Percentiles rank a stretch among this genome's conserved stretches.
Conservation (phyloP, 169 alveolate genomes). For the Cryptosporidium bovis region DNA sequence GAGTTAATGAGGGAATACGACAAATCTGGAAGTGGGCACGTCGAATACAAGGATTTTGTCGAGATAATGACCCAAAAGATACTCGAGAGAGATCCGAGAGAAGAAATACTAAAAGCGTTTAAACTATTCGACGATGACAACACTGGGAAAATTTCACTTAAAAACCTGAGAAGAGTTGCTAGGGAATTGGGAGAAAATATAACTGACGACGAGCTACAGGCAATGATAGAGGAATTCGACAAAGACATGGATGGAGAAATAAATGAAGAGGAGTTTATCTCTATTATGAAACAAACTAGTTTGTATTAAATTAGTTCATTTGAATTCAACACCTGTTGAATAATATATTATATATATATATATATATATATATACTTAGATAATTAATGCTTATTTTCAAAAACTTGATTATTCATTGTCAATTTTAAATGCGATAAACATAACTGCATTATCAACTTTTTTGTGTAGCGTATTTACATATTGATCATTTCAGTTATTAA, state of each 20-base stretch:
- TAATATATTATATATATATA: conserved; percentile 18
- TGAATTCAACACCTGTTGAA: background rate
- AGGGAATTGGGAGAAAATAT: conserved; percentile 98
- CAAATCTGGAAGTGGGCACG: conserved; percentile 81
- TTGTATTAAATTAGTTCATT: conserved; percentile 82
- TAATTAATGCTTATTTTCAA: conserved; percentile 35
- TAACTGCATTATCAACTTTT: background rate
- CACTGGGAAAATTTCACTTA: conserved; percentile 90
- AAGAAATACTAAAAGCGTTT: conserved; percentile 91
- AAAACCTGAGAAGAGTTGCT: conserved; percentile 96
- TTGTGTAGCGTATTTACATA: background rate
- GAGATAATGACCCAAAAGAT: conserved; percentile 90
- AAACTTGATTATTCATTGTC: background rate
- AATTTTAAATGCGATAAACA: background rate
- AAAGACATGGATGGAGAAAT: conserved; percentile 98
- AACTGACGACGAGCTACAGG: conserved; percentile 97
- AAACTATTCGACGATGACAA: conserved; percentile 96
- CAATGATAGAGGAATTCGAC: conserved; percentile 99
- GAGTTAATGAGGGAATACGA: conserved; percentile 89
- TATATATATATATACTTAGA: conserved; percentile 9
- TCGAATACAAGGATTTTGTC: conserved; percentile 86
- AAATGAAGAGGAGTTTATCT: conserved; percentile 96
- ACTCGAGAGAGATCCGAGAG: conserved; percentile 90
- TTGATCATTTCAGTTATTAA: background rate
- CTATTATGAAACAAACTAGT: conserved; percentile 97